Evolutionary conservation across 2,329 filamentous ascomycete species (phyloP), one percentile per base, ranked within the genome.

Genomic region (Fusarium sp.): DNA sequence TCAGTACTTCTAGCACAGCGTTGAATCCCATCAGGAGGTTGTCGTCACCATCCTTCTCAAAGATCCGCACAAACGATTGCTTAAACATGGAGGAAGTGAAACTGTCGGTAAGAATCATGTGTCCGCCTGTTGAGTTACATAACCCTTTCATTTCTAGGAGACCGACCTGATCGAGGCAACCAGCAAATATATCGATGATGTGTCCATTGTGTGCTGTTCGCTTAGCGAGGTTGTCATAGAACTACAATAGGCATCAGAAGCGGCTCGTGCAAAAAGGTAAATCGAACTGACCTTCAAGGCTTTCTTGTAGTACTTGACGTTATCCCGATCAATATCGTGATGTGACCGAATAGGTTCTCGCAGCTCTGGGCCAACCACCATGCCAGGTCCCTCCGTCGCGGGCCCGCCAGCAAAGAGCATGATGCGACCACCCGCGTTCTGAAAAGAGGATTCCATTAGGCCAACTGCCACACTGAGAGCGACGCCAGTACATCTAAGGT

Each of bases 221-320:
- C 83, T 98, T 98, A 6, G 96, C 95, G 44, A 99, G 88, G 70
- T 90, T 92, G 68, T 99, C 96, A 80, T 98, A 99, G 81, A 98
- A 98, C 91, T 95, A 78, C 9, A 34, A 10, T 8, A 10, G 23
- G 37, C 7, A 65, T 84, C 62, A 82, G 78, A 31, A 55, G 9
- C 6, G 43, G 15, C 5, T n/a, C 13, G 28, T 10, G 18, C 18
- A 16, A 37, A 23, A 16, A n/a, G 11, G 16, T 34, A 10, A 3
- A 7, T 18, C 13, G 43, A 37, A 15, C 85, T 62, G 81, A 94
- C 92, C 90, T 98, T 99, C 53, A 98, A 83, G 23, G 96, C 96
- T 84, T 99, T 99, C 87, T 99, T 99, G 85, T 97, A 98, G 83
- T 98, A 98, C 82, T 99, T 99, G 84, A 97, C 97, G 80, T 98